phyloP scores from a whole-genome alignment of 257 asterid genomes.

The Eucommia ulmoides region DNA sequence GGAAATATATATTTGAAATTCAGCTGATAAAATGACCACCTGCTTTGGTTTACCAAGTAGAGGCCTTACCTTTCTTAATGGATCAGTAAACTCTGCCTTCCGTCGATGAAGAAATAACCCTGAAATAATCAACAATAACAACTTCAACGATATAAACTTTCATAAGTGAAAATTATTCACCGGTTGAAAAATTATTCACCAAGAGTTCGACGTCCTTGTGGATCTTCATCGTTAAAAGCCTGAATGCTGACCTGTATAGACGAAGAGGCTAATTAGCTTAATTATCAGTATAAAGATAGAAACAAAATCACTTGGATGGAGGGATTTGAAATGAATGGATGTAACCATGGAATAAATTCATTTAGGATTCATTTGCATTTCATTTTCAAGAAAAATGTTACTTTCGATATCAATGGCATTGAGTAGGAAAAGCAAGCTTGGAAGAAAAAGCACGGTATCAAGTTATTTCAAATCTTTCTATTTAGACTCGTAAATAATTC shows the following conservation, averaged over 20 bases:
- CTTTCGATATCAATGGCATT: no score
- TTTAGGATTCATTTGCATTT: no score
- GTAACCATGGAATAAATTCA: no score
- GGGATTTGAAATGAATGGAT: no score
- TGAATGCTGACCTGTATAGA: conserved; percentile 75
- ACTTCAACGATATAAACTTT: conserved; percentile 5
- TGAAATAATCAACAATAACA: conserved; percentile 21
- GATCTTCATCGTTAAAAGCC: conserved; percentile 96
- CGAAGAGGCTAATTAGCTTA: no score
- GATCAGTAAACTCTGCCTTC: conserved; percentile 77
- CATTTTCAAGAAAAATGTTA: no score
- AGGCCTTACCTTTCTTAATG: conserved; percentile 56
- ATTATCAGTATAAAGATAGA: no score
- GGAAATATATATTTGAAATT: not conserved
- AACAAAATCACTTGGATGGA: no score
- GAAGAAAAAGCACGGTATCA: no score
- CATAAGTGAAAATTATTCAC: conserved; percentile 5
- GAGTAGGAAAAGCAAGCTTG: no score
- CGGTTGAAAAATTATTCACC: conserved; percentile 38
- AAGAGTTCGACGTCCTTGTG: conserved; percentile 95
- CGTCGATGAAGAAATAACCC: conserved; percentile 96
- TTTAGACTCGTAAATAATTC: no score
- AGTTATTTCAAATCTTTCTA: no score
- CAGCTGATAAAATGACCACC: not conserved
- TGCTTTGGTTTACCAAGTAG: conserved; percentile 1